Conservation (phyloP, 306 rosid genomes). For the Cicer judaicum region DNA sequence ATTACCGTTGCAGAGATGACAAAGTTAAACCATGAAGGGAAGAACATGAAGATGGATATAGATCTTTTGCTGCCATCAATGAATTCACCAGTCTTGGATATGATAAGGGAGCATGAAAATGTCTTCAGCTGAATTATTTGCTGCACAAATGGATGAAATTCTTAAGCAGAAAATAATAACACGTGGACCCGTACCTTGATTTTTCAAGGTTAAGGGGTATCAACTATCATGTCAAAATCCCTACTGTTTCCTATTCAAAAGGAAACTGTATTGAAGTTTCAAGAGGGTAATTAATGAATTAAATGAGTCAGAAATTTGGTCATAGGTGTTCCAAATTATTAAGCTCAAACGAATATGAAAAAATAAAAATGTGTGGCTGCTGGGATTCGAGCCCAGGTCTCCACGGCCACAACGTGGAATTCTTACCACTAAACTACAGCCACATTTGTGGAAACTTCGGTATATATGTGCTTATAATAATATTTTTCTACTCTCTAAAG, state of each 20-base stretch:
- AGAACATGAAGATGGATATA: constrained; percentile 70
- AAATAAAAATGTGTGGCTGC: constrained; percentile 43
- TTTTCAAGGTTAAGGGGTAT: neutral
- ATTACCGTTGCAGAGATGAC: constrained; percentile 66
- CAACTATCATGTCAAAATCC: neutral
- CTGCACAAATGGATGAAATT: constrained; percentile 49
- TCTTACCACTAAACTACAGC: constrained; percentile 61
- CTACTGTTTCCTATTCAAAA: neutral
- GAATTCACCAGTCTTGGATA: constrained; percentile 60
- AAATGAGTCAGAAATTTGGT: constrained; percentile 28
- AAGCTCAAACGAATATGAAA: constrained; percentile 2
- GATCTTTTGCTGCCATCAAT: constrained; percentile 59
- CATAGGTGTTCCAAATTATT: constrained; percentile 6
- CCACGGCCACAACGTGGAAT: constrained; percentile 68
- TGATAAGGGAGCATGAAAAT: constrained; percentile 75
- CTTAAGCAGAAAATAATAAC: neutral
- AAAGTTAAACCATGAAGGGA: constrained; percentile 67
- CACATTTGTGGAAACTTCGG: neutral
- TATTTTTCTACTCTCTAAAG: no score
- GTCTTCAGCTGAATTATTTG: constrained; percentile 71
- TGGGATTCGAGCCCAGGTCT: constrained; percentile 68
- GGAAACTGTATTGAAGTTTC: no score
- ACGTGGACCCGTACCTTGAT: neutral
- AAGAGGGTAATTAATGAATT: neutral
- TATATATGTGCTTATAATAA: rapidly evolving